These are phyloP conservation scores for Anaeromyces robustus DNA, from an alignment of 192 early-diverging fungal species.

Conservation along the genomic window DNA sequence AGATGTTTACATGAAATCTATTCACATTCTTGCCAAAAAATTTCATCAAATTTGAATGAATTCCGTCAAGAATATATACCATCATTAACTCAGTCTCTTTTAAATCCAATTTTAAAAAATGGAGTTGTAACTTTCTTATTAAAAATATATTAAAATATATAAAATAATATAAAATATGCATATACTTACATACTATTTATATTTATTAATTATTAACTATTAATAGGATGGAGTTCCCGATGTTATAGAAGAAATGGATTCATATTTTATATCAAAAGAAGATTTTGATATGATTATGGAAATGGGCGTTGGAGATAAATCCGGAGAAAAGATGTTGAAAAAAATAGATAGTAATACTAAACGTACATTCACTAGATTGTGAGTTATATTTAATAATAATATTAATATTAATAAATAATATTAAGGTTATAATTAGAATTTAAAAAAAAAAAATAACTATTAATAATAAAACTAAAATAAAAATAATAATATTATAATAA, in stretches of 20 bases:
- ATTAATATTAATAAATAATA: background rate
- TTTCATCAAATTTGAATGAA: constrained; percentile 71
- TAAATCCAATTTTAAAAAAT: constrained; percentile 27
- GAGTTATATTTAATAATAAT: constrained; percentile 6
- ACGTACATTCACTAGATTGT: constrained; percentile 63
- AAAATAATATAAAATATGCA: no score
- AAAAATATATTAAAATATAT: no score
- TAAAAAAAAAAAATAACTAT: no score
- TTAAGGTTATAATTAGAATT: no score
- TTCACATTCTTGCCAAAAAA: constrained; percentile 62
- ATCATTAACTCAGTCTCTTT: constrained; percentile 32
- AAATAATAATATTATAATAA: no score
- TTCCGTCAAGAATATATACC: constrained; percentile 77
- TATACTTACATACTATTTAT: no score
- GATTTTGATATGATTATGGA: constrained; percentile 77
- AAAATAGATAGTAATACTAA: constrained; percentile 51
- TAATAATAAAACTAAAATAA: no score
- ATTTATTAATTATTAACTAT: constrained; percentile 1
- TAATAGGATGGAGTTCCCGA: constrained; percentile 39
- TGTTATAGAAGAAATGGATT: constrained; percentile 78
- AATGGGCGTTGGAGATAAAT: constrained; percentile 41
- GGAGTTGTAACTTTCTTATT: constrained; percentile 6
- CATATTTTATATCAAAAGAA: constrained; percentile 78
- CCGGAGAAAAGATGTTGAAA: constrained; percentile 24
- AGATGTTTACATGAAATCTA: constrained; percentile 73